These are phyloP conservation scores for Achaetomiella virescens DNA, from an alignment of 495 filamentous ascomycete genomes.

Conservation along the genomic window DNA sequence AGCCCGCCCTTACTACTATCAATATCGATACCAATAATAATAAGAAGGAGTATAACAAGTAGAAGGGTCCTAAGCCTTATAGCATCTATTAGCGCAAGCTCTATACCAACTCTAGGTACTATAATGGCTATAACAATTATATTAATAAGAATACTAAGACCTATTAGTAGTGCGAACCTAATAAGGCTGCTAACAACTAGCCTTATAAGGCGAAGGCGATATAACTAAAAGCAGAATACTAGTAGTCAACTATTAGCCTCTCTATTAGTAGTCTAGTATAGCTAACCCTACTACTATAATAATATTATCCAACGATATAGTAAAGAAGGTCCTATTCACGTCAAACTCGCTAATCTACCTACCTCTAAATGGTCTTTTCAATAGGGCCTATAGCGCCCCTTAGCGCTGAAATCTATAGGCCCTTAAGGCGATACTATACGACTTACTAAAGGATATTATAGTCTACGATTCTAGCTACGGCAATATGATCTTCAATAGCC, in stretches of 20 bases:
- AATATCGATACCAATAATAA: neutral
- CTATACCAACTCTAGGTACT: neutral
- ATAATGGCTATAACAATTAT: neutral
- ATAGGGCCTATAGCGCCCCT: neutral
- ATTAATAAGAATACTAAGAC: neutral
- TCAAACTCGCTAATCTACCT: neutral
- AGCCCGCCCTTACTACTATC: neutral
- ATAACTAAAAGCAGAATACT: neutral
- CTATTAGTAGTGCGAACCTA: neutral
- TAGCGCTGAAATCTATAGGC: slow-evolving; percentile 1
- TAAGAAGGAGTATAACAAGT: neutral
- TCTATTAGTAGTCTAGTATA: neutral
- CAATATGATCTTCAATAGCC: too few species aligned
- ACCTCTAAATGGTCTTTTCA: neutral
- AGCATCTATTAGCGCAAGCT: neutral
- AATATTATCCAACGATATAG: too few species aligned
- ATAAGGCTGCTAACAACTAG: neutral
- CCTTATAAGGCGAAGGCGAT: neutral
- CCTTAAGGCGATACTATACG: neutral
- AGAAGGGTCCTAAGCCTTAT: too few species aligned
- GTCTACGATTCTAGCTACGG: too few species aligned
- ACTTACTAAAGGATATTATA: neutral
- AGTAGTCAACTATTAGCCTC: neutral
- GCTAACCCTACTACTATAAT: neutral
- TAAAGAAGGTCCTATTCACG: neutral